Percentiles rank a stretch among this genome's conserved stretches.
These are phyloP conservation scores for Stemphylium vesicarium DNA, from an alignment of 2,329 filamentous ascomycete species.

Conservation along the genomic window DNA sequence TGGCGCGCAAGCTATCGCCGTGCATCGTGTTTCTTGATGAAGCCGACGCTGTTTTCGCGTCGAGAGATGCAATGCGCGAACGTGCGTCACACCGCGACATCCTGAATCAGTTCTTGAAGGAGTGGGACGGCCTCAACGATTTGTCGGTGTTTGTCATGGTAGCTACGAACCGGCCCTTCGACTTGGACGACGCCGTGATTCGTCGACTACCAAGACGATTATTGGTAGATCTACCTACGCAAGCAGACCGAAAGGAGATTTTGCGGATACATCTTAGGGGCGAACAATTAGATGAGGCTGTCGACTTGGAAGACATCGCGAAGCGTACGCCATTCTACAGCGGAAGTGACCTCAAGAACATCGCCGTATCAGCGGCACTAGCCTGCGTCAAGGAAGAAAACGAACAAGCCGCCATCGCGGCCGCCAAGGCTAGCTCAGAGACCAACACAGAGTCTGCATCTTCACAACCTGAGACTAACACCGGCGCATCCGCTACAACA, in stretches of 20 bases:
- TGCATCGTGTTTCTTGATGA: slow-evolving; percentile 98
- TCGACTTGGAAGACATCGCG: slow-evolving; percentile 69
- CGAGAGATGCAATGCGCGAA: slow-evolving; percentile 69
- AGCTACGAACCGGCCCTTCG: slow-evolving; percentile 92
- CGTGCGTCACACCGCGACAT: slow-evolving; percentile 81
- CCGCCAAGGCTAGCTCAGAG: slow-evolving; percentile 22
- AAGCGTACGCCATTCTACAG: slow-evolving; percentile 77
- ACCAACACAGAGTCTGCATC: neutral
- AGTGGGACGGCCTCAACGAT: slow-evolving; percentile 92
- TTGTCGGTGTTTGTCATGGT: slow-evolving; percentile 96
- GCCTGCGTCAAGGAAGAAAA: slow-evolving; percentile 79
- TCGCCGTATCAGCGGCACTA: slow-evolving; percentile 80
- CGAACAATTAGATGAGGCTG: slow-evolving; percentile 66
- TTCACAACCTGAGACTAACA: neutral
- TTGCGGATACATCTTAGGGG: slow-evolving; percentile 73
- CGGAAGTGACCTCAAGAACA: slow-evolving; percentile 82
- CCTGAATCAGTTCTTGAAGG: slow-evolving; percentile 94
- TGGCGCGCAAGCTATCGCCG: slow-evolving; percentile 89
- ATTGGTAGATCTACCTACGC: slow-evolving; percentile 74
- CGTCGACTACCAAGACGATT: slow-evolving; percentile 76
- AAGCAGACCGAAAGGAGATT: slow-evolving; percentile 70
- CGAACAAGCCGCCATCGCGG: slow-evolving; percentile 45
- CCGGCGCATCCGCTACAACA: neutral
- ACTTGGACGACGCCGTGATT: slow-evolving; percentile 86
- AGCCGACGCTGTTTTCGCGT: slow-evolving; percentile 88